Percentiles rank a stretch among this genome's conserved stretches.
Evolutionary conservation across 2,329 filamentous ascomycete species (phyloP).

Genomic region (Aureobasidium subglaciale): DNA sequence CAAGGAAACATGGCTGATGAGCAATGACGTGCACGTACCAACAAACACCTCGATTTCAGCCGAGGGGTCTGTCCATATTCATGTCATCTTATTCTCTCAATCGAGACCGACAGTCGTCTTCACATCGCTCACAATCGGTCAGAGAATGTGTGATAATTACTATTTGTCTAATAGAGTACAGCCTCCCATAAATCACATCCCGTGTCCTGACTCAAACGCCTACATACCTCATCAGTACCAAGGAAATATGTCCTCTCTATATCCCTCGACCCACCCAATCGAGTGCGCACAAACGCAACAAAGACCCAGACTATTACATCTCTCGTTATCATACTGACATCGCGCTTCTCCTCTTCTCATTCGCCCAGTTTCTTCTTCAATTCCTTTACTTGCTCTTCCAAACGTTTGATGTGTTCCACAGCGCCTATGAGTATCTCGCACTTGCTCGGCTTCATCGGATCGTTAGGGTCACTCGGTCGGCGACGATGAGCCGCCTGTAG

Average conservation of each 20-base stretch:
- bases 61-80: background rate
- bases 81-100: background rate
- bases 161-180: background rate
- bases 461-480: slow-evolving; percentile 17
- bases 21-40: slow-evolving; percentile 10
- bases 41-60: background rate
- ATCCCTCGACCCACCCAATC: background rate
- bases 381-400: slow-evolving; percentile 24
- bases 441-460: slow-evolving; percentile 28
- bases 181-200: background rate
- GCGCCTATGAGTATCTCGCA: slow-evolving; percentile 30
- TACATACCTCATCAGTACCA: background rate
- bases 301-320: background rate
- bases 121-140: background rate
- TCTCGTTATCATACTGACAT: background rate
- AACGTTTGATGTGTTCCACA: slow-evolving; percentile 27
- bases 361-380: slow-evolving; percentile 22
- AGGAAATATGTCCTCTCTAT: background rate
- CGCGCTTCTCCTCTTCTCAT: background rate
- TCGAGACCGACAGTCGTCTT: background rate
- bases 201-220: background rate
- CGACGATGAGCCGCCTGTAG: slow-evolving; percentile 22
- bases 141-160: background rate
- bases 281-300: background rate
- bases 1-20: background rate